Evolutionary conservation across 2,329 filamentous ascomycete species (phyloP).

Genomic region (Ascochyta viciae-villosae): DNA sequence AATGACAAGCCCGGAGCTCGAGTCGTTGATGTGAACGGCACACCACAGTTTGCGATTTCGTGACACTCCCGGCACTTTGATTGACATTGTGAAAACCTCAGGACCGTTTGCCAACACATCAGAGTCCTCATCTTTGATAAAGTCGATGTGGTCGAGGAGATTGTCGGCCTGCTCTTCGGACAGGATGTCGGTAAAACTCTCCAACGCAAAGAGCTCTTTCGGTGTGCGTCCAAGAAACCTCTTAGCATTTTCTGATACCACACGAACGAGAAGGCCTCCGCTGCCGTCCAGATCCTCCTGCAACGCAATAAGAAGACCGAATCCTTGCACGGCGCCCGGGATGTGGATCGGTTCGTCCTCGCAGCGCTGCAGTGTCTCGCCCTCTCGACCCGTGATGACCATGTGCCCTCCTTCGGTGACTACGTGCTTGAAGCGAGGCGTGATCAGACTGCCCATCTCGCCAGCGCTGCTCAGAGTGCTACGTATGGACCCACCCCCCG

Average conservation of each 20-base stretch:
- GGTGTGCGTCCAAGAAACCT: conserved; percentile 79
- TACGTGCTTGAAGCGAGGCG: conserved; percentile 79
- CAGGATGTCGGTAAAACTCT: conserved; percentile 82
- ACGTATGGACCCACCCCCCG: conserved; percentile 38
- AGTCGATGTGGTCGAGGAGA: conserved; percentile 84
- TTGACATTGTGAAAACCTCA: conserved; percentile 81
- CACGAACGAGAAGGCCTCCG: conserved; percentile 70
- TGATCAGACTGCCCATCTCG: conserved; percentile 62
- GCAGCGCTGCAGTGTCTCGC: conserved; percentile 75
- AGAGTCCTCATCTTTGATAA: conserved; percentile 81
- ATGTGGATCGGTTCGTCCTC: conserved; percentile 93
- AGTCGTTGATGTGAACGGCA: conserved; percentile 77
- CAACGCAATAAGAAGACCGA: conserved; percentile 78
- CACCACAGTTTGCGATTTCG: conserved; percentile 79
- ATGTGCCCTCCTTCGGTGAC: conserved; percentile 79
- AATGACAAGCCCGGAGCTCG: conserved; percentile 71
- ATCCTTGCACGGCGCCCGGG: conserved; percentile 81
- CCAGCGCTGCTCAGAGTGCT: conserved; percentile 49
- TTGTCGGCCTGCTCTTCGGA: conserved; percentile 85
- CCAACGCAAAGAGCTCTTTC: conserved; percentile 73
- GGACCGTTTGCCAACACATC: conserved; percentile 79
- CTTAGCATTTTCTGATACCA: conserved; percentile 82
- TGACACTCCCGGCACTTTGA: conserved; percentile 63
- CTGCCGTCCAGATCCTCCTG: conserved; percentile 69
- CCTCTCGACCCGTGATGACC: conserved; percentile 80